These are phyloP conservation scores for Rutidosis leptorrhynchoides DNA, from an alignment of 129 eudicot species.

Conservation along the genomic window DNA sequence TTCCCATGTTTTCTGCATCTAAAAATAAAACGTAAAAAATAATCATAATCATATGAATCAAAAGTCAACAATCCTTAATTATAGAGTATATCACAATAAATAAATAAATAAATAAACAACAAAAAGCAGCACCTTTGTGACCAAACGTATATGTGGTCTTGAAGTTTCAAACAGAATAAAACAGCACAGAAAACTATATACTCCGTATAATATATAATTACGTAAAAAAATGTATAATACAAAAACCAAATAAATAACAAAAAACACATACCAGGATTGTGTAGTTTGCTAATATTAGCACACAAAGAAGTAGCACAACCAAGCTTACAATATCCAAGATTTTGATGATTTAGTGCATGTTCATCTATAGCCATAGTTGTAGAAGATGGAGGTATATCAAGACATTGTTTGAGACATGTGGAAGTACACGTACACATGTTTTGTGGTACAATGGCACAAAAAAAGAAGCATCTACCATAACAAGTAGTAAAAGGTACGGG, in stretches of 20 bases:
- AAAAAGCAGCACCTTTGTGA: too few relatives aligned
- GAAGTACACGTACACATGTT: conserved; percentile 59
- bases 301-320: conserved; percentile 78
- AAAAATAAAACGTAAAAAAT: conserved; percentile 8
- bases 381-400: conserved; percentile 25
- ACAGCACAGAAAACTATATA: too few relatives aligned
- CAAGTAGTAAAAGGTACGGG: conserved; percentile 49
- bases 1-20: conserved; percentile 57
- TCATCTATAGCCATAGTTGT: conserved; percentile 18
- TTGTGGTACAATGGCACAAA: conserved; percentile 61
- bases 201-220: too few relatives aligned
- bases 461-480: conserved; percentile 55
- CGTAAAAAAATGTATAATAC: too few relatives aligned
- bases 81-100: not conserved
- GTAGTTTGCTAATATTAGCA: conserved; percentile 42
- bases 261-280: conserved; percentile 42
- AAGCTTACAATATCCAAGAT: conserved; percentile 63
- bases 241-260: not conserved
- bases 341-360: conserved; percentile 31
- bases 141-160: not conserved
- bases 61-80: not conserved
- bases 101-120: not conserved
- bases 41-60: not conserved
- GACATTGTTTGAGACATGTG: conserved; percentile 63
- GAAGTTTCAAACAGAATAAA: not conserved